These are phyloP conservation scores for Fusarium bactridioides DNA, from an alignment of 2,329 filamentous ascomycete genomes.

Conservation along the genomic window DNA sequence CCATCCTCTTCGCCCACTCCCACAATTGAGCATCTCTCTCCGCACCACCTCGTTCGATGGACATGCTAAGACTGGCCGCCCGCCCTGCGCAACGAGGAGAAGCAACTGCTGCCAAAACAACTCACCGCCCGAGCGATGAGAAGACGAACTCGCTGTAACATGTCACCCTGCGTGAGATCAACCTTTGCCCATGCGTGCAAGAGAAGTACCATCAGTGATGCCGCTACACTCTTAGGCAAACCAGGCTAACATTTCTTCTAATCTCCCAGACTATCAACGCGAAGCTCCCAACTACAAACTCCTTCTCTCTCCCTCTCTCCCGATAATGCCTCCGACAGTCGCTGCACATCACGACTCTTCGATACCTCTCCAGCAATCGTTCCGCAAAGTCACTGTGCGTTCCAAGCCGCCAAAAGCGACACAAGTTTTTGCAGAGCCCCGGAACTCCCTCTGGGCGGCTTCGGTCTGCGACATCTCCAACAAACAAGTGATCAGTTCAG, in stretches of 20 bases:
- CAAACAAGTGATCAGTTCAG: neutral
- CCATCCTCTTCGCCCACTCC: too few relatives aligned
- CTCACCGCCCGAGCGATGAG: neutral
- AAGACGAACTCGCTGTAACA: rapidly evolving
- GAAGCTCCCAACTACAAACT: neutral
- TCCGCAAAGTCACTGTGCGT: neutral
- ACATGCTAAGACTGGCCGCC: too few relatives aligned
- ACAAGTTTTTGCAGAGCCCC: rapidly evolving
- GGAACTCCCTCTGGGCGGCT: rapidly evolving
- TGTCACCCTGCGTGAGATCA: neutral
- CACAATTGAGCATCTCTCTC: neutral
- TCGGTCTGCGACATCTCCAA: rapidly evolving
- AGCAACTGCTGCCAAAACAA: neutral
- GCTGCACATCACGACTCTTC: neutral
- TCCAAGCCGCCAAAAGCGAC: neutral
- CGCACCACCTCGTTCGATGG: rapidly evolving
- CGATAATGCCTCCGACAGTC: rapidly evolving
- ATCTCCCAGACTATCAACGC: rapidly evolving
- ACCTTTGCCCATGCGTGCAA: rapidly evolving
- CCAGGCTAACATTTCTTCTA: neutral
- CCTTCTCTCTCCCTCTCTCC: rapidly evolving
- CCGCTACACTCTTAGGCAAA: rapidly evolving
- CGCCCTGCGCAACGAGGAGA: neutral
- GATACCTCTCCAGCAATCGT: too few relatives aligned
- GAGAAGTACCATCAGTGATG: too few relatives aligned